Conservation (phyloP, 306 rosid genomes). For the Prunus salicina region DNA sequence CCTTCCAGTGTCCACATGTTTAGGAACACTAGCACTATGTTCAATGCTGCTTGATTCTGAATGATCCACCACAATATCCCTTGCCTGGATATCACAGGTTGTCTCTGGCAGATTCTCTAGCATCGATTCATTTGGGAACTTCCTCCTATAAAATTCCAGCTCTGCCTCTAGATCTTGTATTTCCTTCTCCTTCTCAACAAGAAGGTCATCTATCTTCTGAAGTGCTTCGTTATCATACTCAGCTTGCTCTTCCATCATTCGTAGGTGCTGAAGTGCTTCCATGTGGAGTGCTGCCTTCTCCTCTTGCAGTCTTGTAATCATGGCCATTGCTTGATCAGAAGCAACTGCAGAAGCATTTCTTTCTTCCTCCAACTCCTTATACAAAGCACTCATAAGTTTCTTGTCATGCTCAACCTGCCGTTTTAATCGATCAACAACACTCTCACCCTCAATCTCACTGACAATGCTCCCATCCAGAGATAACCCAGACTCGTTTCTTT, state of each 20-base stretch:
- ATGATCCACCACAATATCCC: constrained; percentile 70
- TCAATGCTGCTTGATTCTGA: constrained; percentile 34
- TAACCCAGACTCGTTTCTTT: constrained; percentile 85
- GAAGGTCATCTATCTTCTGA: constrained; percentile 58
- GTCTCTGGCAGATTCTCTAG: constrained; percentile 33
- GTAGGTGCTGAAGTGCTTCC: constrained; percentile 80
- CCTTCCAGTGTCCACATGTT: constrained; percentile 30
- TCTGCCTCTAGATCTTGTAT: constrained; percentile 60
- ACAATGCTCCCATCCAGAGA: constrained; percentile 78
- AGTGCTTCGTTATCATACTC: constrained; percentile 74
- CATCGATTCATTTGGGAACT: constrained; percentile 47
- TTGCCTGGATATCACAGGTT: constrained; percentile 52
- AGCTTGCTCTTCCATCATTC: constrained; percentile 82
- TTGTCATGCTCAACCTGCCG: constrained; percentile 85
- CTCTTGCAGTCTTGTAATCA: constrained; percentile 87
- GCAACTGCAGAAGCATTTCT: constrained; percentile 82
- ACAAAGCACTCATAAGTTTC: constrained; percentile 61
- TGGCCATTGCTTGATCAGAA: constrained; percentile 80
- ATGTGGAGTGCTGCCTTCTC: constrained; percentile 78
- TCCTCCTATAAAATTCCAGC: constrained; percentile 53
- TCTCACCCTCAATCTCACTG: constrained; percentile 54
- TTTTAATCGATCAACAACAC: constrained; percentile 50
- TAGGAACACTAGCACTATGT: constrained; percentile 25
- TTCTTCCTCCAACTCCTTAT: constrained; percentile 90
- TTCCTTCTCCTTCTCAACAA: constrained; percentile 72